Conservation (phyloP, 768 basidiomycete species). For the Leccinum disarticulatum region DNA sequence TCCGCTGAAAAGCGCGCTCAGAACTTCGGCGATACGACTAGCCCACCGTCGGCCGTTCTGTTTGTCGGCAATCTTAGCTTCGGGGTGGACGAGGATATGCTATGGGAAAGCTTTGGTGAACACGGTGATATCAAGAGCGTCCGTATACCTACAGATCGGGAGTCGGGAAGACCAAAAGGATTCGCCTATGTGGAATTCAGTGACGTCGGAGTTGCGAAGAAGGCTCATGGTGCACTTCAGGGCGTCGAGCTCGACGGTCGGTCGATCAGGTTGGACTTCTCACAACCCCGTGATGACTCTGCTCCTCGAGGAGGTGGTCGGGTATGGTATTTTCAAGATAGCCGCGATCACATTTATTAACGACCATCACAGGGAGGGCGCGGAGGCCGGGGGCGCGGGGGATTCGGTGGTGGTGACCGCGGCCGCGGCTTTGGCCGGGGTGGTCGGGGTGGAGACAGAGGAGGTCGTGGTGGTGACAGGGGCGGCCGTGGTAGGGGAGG, state of each 20-base stretch:
- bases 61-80: slow-evolving; percentile 94
- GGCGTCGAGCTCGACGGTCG: slow-evolving; percentile 84
- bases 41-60: slow-evolving; percentile 68
- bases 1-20: slow-evolving; percentile 69
- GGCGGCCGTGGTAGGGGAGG: slow-evolving; percentile 39
- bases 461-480: slow-evolving; percentile 39
- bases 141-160: slow-evolving; percentile 89
- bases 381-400: slow-evolving; percentile 33
- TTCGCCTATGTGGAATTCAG: slow-evolving; percentile 97
- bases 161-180: slow-evolving; percentile 88
- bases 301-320: slow-evolving; percentile 41
- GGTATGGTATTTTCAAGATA: slow-evolving; percentile 32
- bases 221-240: slow-evolving; percentile 67
- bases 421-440: slow-evolving; percentile 43
- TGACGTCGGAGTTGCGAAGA: slow-evolving; percentile 74
- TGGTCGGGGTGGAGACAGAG: slow-evolving; percentile 40
- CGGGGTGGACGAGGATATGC: slow-evolving; percentile 70
- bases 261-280: slow-evolving; percentile 78
- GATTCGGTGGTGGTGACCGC: slow-evolving; percentile 36
- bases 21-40: slow-evolving; percentile 70
- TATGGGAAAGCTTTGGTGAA: slow-evolving; percentile 91
- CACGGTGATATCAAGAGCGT: slow-evolving; percentile 84
- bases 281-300: slow-evolving; percentile 70
- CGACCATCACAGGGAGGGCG: slow-evolving; percentile 30
- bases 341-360: not conserved